Conservation (phyloP, 108 stramenopile genomes). For the Halocafeteria seosinensis region DNA sequence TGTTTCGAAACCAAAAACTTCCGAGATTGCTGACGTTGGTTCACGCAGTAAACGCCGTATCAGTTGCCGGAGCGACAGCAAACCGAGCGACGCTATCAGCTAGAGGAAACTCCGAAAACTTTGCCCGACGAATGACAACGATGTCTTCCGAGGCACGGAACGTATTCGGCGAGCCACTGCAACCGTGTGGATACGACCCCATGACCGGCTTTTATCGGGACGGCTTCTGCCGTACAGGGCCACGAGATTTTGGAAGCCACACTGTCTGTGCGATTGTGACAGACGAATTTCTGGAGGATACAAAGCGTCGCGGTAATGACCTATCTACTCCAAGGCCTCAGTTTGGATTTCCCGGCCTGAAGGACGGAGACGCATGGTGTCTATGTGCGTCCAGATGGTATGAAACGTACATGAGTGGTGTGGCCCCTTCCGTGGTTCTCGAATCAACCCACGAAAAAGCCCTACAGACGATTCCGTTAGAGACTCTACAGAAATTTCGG, state of each 20-base stretch:
- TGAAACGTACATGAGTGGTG: constrained; percentile 42
- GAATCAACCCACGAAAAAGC: constrained; percentile 54
- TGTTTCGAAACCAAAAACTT: too few relatives aligned
- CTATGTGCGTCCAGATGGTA: constrained; percentile 64
- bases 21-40: too few relatives aligned
- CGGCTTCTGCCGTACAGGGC: constrained; percentile 58
- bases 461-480: neutral
- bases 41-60: too few relatives aligned
- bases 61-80: too few relatives aligned
- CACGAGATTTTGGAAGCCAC: constrained; percentile 51
- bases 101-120: too few relatives aligned
- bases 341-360: constrained; percentile 55
- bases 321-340: constrained; percentile 49
- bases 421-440: constrained; percentile 47
- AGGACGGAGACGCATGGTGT: constrained; percentile 61
- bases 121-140: too few relatives aligned
- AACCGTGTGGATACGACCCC: neutral
- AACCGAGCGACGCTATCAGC: too few relatives aligned
- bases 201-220: constrained; percentile 58
- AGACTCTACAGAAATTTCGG: too few relatives aligned
- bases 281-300: constrained; percentile 49
- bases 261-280: constrained; percentile 53
- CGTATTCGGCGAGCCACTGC: neutral
- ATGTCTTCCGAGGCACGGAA: too few relatives aligned
- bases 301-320: constrained; percentile 55